A percentile compares a stretch with the other conserved stretches of the same genome.
phyloP scores from a whole-genome alignment of 1,284 basidiomycete genomes.

The Trichosporon sp. region DNA sequence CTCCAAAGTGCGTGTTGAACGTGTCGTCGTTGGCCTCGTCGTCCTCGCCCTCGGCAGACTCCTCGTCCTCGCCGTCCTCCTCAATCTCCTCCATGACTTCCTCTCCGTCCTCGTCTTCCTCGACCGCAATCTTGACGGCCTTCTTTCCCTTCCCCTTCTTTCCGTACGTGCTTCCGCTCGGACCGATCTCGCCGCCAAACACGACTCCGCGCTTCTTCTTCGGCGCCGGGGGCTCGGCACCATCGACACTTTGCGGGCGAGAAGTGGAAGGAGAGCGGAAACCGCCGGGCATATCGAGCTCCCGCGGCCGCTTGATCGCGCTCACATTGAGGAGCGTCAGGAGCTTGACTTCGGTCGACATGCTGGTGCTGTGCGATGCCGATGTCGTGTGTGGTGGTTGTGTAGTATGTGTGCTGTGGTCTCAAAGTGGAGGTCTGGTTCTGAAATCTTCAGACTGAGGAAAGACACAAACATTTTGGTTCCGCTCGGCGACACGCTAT shows the following conservation, averaged over 20 bases:
- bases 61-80: constrained; percentile 37
- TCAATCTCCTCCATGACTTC: constrained; percentile 28
- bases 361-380: constrained; percentile 22
- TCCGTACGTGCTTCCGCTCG: constrained; percentile 50
- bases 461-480: constrained; percentile 15
- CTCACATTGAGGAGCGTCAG: constrained; percentile 93
- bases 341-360: constrained; percentile 66
- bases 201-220: constrained; percentile 49
- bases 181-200: constrained; percentile 55
- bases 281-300: constrained; percentile 58
- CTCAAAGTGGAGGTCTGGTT: background rate
- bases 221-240: constrained; percentile 20
- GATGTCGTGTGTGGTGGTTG: background rate
- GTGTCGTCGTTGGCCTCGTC: constrained; percentile 41
- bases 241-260: constrained; percentile 18
- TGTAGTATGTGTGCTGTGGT: background rate
- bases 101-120: constrained; percentile 29
- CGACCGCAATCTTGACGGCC: constrained; percentile 29
- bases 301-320: constrained; percentile 63
- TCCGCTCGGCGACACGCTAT: background rate
- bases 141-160: constrained; percentile 36
- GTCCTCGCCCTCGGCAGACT: constrained; percentile 16
- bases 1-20: constrained; percentile 55
- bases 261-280: constrained; percentile 41
- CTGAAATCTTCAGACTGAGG: constrained; percentile 7